Conservation (phyloP, 2,329 filamentous ascomycete genomes). For the Lasiodiplodia hormozganensis region DNA sequence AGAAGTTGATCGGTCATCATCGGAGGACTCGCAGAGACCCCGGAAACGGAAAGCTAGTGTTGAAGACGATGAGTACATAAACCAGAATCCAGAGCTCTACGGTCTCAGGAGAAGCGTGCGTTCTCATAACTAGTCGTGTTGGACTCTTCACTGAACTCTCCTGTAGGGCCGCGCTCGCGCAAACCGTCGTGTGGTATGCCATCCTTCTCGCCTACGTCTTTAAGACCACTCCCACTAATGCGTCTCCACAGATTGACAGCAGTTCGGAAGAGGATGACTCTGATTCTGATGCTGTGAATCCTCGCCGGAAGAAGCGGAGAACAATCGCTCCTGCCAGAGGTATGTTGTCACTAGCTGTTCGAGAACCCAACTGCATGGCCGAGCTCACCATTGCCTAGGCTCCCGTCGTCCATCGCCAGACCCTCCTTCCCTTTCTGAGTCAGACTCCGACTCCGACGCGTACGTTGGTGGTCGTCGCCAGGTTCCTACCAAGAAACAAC, state of each 20-base stretch:
- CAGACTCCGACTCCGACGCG: constrained; percentile 67
- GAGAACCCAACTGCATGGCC: constrained; percentile 35
- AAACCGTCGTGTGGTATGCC: constrained; percentile 64
- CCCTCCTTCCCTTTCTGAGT: constrained; percentile 67
- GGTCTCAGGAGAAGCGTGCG: constrained; percentile 90
- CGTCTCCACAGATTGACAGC: constrained; percentile 60
- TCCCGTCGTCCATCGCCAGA: constrained; percentile 57
- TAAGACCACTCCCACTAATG: constrained; percentile 1
- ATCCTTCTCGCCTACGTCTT: constrained; percentile 33
- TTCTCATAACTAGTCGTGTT: constrained; percentile 33
- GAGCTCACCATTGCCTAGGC: constrained; percentile 62
- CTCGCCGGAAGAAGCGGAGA: constrained; percentile 70
- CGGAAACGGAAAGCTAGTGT: constrained; percentile 70
- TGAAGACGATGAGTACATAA: constrained; percentile 83
- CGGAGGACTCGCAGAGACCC: constrained; percentile 70
- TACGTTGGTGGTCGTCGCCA: constrained; percentile 80
- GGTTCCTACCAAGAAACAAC: constrained; percentile 74
- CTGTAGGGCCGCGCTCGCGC: constrained; percentile 65
- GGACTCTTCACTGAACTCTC: constrained; percentile 42
- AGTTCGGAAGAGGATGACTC: constrained; percentile 68
- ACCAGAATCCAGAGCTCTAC: constrained; percentile 92
- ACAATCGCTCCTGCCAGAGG: constrained; percentile 69
- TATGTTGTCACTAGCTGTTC: constrained; percentile 61
- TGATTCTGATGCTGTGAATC: constrained; percentile 74
- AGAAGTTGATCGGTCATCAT: constrained; percentile 70